phyloP scores from a whole-genome alignment of 768 basidiomycete species.

The Suillus placidus region DNA sequence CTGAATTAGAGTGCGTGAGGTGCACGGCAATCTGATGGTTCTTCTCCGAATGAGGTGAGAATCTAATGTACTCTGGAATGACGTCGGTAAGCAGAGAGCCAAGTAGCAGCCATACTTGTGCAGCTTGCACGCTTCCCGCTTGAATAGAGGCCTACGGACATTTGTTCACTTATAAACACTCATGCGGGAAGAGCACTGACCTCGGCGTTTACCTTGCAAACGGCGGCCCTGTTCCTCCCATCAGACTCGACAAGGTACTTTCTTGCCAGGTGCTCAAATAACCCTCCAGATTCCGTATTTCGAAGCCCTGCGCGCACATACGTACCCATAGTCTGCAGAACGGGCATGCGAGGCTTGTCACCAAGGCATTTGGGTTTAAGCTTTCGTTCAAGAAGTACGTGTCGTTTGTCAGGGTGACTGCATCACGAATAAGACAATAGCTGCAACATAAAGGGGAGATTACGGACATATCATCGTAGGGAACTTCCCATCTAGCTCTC shows the following conservation, averaged over 20 bases:
- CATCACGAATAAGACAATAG: neutral
- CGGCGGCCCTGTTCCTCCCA: constrained; percentile 48
- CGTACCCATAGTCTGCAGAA: constrained; percentile 60
- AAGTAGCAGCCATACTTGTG: constrained; percentile 71
- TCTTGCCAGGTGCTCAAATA: constrained; percentile 63
- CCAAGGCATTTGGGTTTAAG: constrained; percentile 58
- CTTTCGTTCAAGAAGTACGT: constrained; percentile 30
- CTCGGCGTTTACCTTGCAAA: constrained; percentile 52
- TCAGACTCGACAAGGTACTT: constrained; percentile 50
- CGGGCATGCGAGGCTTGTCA: constrained; percentile 53
- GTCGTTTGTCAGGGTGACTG: constrained; percentile 41
- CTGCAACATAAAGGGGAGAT: neutral
- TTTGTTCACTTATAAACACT: neutral
- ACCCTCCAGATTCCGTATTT: constrained; percentile 23
- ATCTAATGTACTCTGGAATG: constrained; percentile 39
- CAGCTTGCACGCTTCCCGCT: constrained; percentile 55
- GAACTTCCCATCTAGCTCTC: constrained; percentile 59
- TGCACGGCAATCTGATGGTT: constrained; percentile 23
- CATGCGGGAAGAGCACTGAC: constrained; percentile 30
- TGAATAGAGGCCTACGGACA: constrained; percentile 55
- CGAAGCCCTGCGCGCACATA: constrained; percentile 30
- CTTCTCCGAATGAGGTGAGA: constrained; percentile 21
- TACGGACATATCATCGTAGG: constrained; percentile 80
- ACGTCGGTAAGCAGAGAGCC: constrained; percentile 56
- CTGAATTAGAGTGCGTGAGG: constrained; percentile 43